These are phyloP conservation scores for Didymella pomorum DNA, from an alignment of 2,329 filamentous ascomycete genomes.

Conservation along the genomic window DNA sequence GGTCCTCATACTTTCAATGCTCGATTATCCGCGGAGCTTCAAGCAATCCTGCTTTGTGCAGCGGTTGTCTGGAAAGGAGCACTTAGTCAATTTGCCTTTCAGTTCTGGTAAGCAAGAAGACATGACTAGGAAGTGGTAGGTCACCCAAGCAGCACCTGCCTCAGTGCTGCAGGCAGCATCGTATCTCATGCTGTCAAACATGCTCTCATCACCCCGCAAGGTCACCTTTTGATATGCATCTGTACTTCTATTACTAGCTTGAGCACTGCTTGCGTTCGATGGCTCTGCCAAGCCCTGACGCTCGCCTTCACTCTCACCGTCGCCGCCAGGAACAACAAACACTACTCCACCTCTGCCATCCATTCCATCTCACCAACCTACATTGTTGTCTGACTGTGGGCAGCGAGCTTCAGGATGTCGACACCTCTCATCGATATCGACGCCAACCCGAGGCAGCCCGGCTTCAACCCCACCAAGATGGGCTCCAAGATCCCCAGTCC, in stretches of 20 bases:
- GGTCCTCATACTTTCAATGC: neutral
- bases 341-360: neutral
- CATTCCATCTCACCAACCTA: neutral
- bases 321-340: constrained; percentile 4
- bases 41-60: neutral
- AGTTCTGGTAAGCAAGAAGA: neutral
- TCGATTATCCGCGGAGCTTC: neutral
- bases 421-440: constrained; percentile 23
- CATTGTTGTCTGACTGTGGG: neutral
- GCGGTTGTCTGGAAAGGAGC: neutral
- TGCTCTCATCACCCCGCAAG: neutral
- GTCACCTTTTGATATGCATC: too few species aligned
- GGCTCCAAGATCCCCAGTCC: constrained; percentile 24
- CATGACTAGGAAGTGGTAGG: neutral
- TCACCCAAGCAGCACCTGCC: neutral
- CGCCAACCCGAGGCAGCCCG: constrained; percentile 16
- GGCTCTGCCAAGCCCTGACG: constrained; percentile 2
- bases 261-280: neutral
- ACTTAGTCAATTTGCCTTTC: neutral
- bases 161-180: neutral
- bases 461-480: constrained; percentile 9
- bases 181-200: neutral
- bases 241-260: neutral
- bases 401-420: constrained; percentile 18
- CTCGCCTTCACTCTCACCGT: constrained; percentile 24